A percentile compares a stretch with the other conserved stretches of the same genome.
Conservation (phyloP, 306 rosid genomes). For the Dryas alaskensis region DNA sequence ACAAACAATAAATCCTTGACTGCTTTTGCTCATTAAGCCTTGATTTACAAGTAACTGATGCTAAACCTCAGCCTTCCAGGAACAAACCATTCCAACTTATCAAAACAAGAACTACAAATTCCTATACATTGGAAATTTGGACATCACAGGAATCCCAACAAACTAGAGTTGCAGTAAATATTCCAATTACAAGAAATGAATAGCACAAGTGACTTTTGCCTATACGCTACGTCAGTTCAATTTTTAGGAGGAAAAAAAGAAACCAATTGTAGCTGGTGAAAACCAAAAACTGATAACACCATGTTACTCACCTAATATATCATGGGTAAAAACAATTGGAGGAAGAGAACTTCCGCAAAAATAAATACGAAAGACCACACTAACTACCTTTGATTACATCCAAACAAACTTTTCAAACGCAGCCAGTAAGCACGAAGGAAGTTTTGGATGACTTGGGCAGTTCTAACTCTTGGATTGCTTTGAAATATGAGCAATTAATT, state of each 20-base stretch:
- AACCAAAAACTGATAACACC: neutral
- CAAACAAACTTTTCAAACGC: constrained; percentile 15
- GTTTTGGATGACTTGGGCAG: constrained; percentile 1
- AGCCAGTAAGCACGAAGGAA: neutral
- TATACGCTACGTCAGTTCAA: neutral
- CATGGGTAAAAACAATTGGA: constrained; percentile 18
- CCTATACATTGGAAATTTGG: neutral
- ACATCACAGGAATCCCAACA: constrained; percentile 1
- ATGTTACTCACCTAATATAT: constrained; percentile 19
- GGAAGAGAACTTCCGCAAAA: constrained; percentile 16
- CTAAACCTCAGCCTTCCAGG: too few species aligned
- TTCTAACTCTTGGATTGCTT: constrained; percentile 53
- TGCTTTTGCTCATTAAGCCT: too few species aligned
- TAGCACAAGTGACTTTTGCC: constrained; percentile 1
- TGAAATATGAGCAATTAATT: constrained; percentile 50
- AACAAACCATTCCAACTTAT: too few species aligned
- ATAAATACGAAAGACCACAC: constrained; percentile 2
- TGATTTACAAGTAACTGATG: too few species aligned
- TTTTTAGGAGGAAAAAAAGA: neutral
- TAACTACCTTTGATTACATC: constrained; percentile 15
- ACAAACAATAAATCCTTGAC: too few species aligned
- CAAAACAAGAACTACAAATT: neutral
- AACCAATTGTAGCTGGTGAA: constrained; percentile 3
- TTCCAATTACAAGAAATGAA: constrained; percentile 2
- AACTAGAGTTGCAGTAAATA: neutral